Evolutionary conservation across 768 basidiomycete species (phyloP).

Genomic region (Pleurotus ostreatus): DNA sequence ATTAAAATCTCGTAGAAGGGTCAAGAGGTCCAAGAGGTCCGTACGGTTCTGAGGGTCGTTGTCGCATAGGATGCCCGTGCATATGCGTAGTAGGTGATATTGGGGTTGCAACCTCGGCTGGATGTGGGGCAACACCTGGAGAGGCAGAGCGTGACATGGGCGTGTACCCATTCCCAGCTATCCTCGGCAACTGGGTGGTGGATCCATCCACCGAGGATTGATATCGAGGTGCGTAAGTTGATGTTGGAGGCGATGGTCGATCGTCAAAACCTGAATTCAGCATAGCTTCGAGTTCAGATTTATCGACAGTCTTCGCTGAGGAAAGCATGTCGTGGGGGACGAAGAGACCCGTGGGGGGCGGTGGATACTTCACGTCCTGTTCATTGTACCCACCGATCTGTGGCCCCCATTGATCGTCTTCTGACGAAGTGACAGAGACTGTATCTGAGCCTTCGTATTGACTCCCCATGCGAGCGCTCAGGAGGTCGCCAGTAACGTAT

Average conservation of each 20-base stretch:
- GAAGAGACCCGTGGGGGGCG: slow-evolving; percentile 75
- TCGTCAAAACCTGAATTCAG: slow-evolving; percentile 89
- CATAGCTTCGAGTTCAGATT: slow-evolving; percentile 86
- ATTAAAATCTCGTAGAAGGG: slow-evolving; percentile 51
- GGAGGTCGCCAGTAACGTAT: slow-evolving; percentile 55
- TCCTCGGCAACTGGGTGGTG: slow-evolving; percentile 35
- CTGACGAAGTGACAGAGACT: slow-evolving; percentile 76
- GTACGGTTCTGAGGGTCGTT: slow-evolving; percentile 36
- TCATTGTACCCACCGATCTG: slow-evolving; percentile 98
- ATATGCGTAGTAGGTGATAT: slow-evolving; percentile 32
- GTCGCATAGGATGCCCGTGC: slow-evolving; percentile 16
- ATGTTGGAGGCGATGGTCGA: slow-evolving; percentile 43
- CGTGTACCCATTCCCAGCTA: slow-evolving; percentile 50
- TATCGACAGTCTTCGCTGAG: slow-evolving; percentile 50
- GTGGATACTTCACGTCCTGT: slow-evolving; percentile 69
- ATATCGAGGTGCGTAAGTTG: slow-evolving; percentile 49
- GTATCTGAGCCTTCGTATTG: slow-evolving; percentile 81
- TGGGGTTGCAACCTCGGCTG: slow-evolving; percentile 34
- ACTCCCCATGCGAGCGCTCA: slow-evolving; percentile 51
- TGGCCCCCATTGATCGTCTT: slow-evolving; percentile 93
- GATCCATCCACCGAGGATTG: slow-evolving; percentile 55
- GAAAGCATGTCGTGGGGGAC: slow-evolving; percentile 36
- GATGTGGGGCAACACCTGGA: slow-evolving; percentile 25
- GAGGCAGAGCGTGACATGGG: slow-evolving; percentile 50
- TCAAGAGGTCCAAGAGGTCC: slow-evolving; percentile 60